Evolutionary conservation across 1,139 yeast species (phyloP).

Genomic region (Hyphopichia fennica): DNA sequence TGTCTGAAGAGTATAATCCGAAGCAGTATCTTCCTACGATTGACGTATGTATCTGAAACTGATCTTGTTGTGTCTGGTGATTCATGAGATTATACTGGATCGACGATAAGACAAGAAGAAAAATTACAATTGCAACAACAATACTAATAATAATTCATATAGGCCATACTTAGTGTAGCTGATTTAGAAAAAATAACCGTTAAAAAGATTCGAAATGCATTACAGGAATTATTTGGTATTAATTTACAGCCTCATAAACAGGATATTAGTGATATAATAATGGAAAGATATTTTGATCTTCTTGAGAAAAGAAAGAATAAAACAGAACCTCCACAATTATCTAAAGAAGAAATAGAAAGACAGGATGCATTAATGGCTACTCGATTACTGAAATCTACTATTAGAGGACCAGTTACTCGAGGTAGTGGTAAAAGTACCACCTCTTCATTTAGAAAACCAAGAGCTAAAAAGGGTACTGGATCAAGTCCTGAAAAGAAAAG

Average conservation of each 20-base stretch:
- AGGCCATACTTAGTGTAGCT: conserved; percentile 76
- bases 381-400: conserved; percentile 39
- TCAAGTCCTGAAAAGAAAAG: conserved; percentile 9
- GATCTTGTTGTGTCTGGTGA: too few species aligned
- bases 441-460: conserved; percentile 5
- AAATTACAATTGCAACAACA: too few species aligned
- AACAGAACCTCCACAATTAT: conserved; percentile 23
- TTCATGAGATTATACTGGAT: too few species aligned
- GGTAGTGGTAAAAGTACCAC: conserved; percentile 1
- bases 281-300: conserved; percentile 56
- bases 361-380: conserved; percentile 50
- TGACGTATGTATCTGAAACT: conserved; percentile 71
- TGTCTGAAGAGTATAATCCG: conserved; percentile 18
- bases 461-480: neutral
- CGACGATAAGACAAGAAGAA: too few species aligned
- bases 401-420: conserved; percentile 20
- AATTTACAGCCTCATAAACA: conserved; percentile 55
- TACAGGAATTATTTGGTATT: conserved; percentile 64
- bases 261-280: conserved; percentile 58
- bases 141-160: too few species aligned
- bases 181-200: conserved; percentile 72
- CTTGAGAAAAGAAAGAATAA: conserved; percentile 37
- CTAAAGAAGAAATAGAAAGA: conserved; percentile 32
- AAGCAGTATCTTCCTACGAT: conserved; percentile 60
- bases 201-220: conserved; percentile 66